Evolutionary conservation across 2,329 filamentous ascomycete genomes (phyloP), one percentile per base, ranked within the genome.

Genomic region (Graphium sp.): DNA sequence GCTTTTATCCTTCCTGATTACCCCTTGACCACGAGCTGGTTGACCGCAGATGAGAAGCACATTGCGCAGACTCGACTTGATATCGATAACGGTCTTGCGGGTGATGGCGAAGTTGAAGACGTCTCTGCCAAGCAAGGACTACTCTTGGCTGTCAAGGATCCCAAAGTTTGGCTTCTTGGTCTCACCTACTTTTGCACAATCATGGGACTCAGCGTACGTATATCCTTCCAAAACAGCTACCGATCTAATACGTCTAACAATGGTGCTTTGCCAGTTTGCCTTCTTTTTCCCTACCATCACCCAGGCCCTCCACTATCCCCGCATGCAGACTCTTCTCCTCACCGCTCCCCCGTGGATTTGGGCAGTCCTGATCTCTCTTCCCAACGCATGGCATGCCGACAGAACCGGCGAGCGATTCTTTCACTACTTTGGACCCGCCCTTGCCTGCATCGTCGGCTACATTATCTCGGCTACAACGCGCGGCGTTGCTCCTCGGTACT

Each of bases 1-100:
- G 24, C 35, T 10, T 39, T 41, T 24, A 23, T 43, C 7, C 37
- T 44, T 5, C 37, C 42, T 6, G 37, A 44, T 27, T 37, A 35
- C 25, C 40, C 39, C 19, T 31, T 28, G 10, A 38, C 45, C n/a
- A 59, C 61, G 26, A 55, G 48, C 34, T 70, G 68, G 39, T 54
- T 69, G 9, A 50, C 44, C 7, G 32, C 45, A 4, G 37, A 41
- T 15, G 63, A 68, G 38, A 52, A 51, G 29, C 22, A 26, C 19
- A 24, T 35, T 25, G 32, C 34, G 7, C 31, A 38, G 7, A 35
- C 26, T 18, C 36, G 36, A 26, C 36, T 36, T 9, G 22, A 30
- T 3, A 23, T 20, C 16, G 34, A 36, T 10, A 28, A 34, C 18
- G 34, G 34, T 11, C 29, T 31, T 21, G 32, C 35, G 12, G 33